A percentile compares a stretch with the other conserved stretches of the same genome.
Conservation (phyloP, 2,329 filamentous ascomycete species). For the Huntiella savannae region DNA sequence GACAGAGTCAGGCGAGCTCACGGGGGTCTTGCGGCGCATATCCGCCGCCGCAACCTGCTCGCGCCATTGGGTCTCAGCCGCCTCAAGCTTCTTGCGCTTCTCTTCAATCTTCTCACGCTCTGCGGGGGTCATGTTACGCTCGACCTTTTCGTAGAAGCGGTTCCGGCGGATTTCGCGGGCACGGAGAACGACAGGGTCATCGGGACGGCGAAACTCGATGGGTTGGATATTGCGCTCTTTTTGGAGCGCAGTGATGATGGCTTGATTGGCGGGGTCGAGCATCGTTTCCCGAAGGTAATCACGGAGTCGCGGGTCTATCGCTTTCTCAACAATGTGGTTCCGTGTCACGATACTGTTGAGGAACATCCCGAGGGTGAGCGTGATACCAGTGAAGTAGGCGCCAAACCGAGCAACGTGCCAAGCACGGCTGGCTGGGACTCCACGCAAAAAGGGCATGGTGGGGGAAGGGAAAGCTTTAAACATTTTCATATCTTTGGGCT, state of each 20-base stretch:
- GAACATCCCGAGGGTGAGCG: constrained; percentile 16
- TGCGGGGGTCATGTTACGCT: constrained; percentile 7
- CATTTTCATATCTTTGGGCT: constrained; percentile 16
- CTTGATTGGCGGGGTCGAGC: constrained; percentile 11
- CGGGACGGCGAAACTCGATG: constrained; percentile 10
- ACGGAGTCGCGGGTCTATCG: constrained; percentile 17
- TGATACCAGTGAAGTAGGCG: constrained; percentile 17
- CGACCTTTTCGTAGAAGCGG: constrained; percentile 9
- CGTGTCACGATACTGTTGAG: constrained; percentile 17
- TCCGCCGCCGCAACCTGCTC: neutral
- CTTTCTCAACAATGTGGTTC: constrained; percentile 13
- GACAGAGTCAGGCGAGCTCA: constrained; percentile 6
- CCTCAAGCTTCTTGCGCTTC: constrained; percentile 3
- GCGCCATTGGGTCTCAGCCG: constrained; percentile 8
- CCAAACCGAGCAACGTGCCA: constrained; percentile 23
- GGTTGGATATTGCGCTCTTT: constrained; percentile 9
- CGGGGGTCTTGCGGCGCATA: neutral
- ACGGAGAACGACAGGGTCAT: constrained; percentile 10
- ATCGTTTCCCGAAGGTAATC: constrained; percentile 14
- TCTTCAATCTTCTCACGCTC: constrained; percentile 8
- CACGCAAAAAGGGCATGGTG: constrained; percentile 14
- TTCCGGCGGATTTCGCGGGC: constrained; percentile 10
- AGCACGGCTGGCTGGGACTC: constrained; percentile 13
- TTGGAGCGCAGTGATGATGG: constrained; percentile 10
- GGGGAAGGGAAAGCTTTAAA: constrained; percentile 16